phyloP scores from a whole-genome alignment of 805 yeast genomes.

The Tetrapisispora arboricola region DNA sequence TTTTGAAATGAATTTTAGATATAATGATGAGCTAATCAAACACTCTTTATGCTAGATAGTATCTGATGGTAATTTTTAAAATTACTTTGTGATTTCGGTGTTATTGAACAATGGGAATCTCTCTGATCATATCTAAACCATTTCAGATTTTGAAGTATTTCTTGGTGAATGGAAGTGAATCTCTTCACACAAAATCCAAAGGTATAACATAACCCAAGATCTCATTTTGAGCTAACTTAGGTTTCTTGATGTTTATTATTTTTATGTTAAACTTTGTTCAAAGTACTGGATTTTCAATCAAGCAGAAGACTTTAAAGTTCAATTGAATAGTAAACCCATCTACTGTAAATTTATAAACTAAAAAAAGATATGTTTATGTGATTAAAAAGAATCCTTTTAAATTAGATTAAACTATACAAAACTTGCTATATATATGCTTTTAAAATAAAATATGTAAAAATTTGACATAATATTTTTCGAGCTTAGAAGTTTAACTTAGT shows the following conservation, averaged over 20 bases:
- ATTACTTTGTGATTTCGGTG: constrained; percentile 22
- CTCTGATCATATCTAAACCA: constrained; percentile 11
- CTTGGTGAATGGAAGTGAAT: too few species aligned
- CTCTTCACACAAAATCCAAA: too few species aligned
- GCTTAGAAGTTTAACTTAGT: constrained; percentile 93
- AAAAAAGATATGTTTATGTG: background rate
- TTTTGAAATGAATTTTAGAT: background rate
- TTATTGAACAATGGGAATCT: constrained; percentile 15
- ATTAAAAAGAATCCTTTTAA: constrained; percentile 3
- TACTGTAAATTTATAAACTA: too few species aligned
- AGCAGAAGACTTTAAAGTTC: too few species aligned
- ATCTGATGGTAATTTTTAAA: constrained; percentile 21
- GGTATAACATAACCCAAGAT: too few species aligned
- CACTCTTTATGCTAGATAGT: constrained; percentile 30
- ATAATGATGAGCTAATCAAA: constrained; percentile 25
- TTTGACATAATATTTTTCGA: background rate
- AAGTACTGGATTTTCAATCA: too few species aligned
- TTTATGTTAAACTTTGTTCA: too few species aligned
- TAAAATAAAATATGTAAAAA: constrained; percentile 3
- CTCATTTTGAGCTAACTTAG: too few species aligned
- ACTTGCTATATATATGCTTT: constrained; percentile 6
- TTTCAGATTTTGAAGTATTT: background rate
- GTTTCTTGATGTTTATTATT: too few species aligned
- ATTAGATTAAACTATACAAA: constrained; percentile 6
- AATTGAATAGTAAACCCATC: too few species aligned